These are phyloP conservation scores for Podosphaera xanthii DNA, from an alignment of 2,329 filamentous ascomycete genomes.

Conservation along the genomic window DNA sequence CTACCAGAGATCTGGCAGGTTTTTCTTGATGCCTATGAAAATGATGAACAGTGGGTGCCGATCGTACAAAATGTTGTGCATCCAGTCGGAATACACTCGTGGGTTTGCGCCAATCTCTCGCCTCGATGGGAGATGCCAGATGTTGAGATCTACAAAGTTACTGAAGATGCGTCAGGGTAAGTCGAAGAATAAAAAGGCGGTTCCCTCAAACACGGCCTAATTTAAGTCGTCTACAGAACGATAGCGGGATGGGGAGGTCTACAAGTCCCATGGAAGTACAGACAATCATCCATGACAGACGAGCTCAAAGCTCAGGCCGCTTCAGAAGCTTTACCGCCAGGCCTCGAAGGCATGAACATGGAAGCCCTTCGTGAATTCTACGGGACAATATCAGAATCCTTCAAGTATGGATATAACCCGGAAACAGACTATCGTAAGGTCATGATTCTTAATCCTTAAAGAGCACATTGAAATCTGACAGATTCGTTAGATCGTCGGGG, in stretches of 20 bases:
- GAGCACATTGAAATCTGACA: not conserved
- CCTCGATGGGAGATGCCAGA: constrained; percentile 9
- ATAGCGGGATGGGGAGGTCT: constrained; percentile 8
- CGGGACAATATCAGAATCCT: constrained; percentile 1
- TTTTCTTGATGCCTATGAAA: constrained; percentile 3
- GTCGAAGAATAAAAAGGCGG: not conserved
- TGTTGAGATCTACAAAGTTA: constrained; percentile 7
- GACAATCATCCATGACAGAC: constrained; percentile 3
- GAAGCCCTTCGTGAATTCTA: constrained; percentile 5
- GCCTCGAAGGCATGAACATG: constrained; percentile 5
- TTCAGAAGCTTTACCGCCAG: constrained; percentile 4
- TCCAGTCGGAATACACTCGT: constrained; percentile 6
- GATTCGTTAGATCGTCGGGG: not conserved
- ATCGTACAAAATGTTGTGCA: constrained; percentile 4
- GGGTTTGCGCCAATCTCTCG: constrained; percentile 5
- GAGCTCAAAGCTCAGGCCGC: constrained; percentile 4
- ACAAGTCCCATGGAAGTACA: constrained; percentile 8
- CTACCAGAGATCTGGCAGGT: constrained; percentile 6
- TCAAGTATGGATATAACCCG: constrained; percentile 7
- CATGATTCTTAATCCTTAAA: not conserved
- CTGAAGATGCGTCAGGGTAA: constrained; percentile 6
- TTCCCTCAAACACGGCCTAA: no score
- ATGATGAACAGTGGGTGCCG: constrained; percentile 6
- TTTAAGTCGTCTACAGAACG: constrained; percentile 3
- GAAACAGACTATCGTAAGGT: constrained; percentile 8